phyloP scores from a whole-genome alignment of 805 yeast species.

The Yarrowia sp. region DNA sequence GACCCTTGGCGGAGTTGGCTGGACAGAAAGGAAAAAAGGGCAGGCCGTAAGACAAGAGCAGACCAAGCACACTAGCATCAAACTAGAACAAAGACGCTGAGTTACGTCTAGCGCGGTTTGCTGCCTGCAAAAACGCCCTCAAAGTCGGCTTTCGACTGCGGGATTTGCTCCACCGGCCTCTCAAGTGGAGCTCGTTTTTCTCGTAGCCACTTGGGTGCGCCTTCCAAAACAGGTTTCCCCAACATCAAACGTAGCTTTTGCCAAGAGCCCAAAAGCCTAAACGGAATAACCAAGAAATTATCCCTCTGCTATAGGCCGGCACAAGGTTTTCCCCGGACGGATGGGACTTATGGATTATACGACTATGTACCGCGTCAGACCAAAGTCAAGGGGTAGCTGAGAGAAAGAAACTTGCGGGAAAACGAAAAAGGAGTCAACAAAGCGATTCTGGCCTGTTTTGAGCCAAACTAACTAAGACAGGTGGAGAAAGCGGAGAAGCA shows the following conservation, averaged over 20 bases:
- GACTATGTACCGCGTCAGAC: background rate
- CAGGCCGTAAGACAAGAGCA: too few relatives aligned
- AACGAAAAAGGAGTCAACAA: background rate
- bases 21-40: background rate
- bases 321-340: conserved; percentile 21
- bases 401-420: background rate
- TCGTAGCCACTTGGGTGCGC: too few relatives aligned
- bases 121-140: too few relatives aligned
- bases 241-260: background rate
- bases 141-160: too few relatives aligned
- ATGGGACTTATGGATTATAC: conserved; percentile 7
- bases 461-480: too few relatives aligned
- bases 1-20: background rate
- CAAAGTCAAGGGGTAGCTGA: background rate
- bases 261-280: background rate
- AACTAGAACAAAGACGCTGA: too few relatives aligned
- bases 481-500: too few relatives aligned
- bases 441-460: background rate
- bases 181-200: too few relatives aligned
- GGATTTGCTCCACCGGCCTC: too few relatives aligned
- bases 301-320: background rate
- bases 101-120: too few relatives aligned
- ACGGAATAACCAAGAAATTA: conserved; percentile 5
- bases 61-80: too few relatives aligned
- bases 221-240: conserved; percentile 18